These are phyloP conservation scores for Xylariaceae sp. DNA, from an alignment of 2,329 filamentous ascomycete genomes.

Conservation along the genomic window DNA sequence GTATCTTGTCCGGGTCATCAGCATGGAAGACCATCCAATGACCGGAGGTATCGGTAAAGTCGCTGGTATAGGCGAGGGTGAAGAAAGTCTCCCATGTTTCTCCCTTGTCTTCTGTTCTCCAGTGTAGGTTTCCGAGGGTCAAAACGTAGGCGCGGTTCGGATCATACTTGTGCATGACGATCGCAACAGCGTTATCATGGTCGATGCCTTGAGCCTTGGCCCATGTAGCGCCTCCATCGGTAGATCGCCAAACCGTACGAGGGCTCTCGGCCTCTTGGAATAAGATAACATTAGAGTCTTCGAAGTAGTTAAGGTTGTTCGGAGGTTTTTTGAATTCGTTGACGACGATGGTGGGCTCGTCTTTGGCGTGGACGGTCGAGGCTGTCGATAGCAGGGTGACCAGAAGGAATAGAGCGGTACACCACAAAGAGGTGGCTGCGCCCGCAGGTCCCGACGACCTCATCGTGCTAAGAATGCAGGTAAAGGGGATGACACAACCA, in stretches of 20 bases:
- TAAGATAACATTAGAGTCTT: conserved; percentile 82
- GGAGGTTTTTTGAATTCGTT: conserved; percentile 72
- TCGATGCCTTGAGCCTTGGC: conserved; percentile 67
- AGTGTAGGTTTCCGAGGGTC: conserved; percentile 73
- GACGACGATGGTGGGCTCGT: conserved; percentile 68
- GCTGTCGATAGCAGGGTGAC: conserved; percentile 32
- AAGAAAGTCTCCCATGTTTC: conserved; percentile 80
- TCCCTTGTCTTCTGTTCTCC: conserved; percentile 81
- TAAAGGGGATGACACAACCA: conserved; percentile 48
- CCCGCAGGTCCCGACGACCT: conserved; percentile 55
- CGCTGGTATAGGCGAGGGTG: conserved; percentile 62
- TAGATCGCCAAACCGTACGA: conserved; percentile 75
- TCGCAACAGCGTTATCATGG: conserved; percentile 64
- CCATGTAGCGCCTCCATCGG: conserved; percentile 83
- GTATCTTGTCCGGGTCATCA: conserved; percentile 79
- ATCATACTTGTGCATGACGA: conserved; percentile 82
- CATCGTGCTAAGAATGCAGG: conserved; percentile 54
- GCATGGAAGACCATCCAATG: conserved; percentile 79
- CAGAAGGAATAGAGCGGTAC: conserved; percentile 44
- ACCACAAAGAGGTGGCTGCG: conserved; percentile 53
- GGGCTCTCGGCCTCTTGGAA: conserved; percentile 68
- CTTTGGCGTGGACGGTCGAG: conserved; percentile 56
- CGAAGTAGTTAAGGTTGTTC: conserved; percentile 82
- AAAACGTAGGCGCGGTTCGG: conserved; percentile 80
- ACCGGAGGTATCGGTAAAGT: conserved; percentile 53